A percentile compares a stretch with the other conserved stretches of the same genome.
These are phyloP conservation scores for Eudorina sp. DNA, from an alignment of 139 green algal species.

Conservation along the genomic window DNA sequence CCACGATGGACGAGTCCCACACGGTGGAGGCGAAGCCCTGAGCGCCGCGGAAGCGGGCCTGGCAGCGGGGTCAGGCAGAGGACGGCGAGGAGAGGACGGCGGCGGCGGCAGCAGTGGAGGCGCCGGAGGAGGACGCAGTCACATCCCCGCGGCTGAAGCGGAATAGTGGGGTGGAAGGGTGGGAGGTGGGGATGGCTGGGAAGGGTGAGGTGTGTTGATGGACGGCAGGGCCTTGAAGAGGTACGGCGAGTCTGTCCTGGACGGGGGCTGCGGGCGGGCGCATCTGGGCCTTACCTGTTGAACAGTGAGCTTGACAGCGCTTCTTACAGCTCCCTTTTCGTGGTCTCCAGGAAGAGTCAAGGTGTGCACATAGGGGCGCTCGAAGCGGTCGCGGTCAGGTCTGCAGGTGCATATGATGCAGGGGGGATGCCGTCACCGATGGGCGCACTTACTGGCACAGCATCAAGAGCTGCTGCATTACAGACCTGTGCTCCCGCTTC, in stretches of 20 bases:
- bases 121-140: too few relatives aligned
- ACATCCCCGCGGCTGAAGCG: too few relatives aligned
- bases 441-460: too few relatives aligned
- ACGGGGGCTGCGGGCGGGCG: too few relatives aligned
- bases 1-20: constrained; percentile 81
- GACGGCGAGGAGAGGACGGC: not conserved
- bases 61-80: too few relatives aligned
- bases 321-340: not conserved
- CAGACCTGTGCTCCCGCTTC: constrained; percentile 72
- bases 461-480: too few relatives aligned
- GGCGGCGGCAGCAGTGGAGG: too few relatives aligned
- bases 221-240: too few relatives aligned
- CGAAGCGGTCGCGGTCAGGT: constrained; percentile 71
- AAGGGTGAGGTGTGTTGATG: too few relatives aligned
- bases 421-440: not conserved
- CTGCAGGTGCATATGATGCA: not conserved
- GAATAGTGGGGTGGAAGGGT: too few relatives aligned
- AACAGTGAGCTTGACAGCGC: constrained; percentile 59
- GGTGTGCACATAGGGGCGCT: constrained; percentile 72
- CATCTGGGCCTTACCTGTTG: too few relatives aligned
- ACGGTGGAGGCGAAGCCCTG: constrained; percentile 82
- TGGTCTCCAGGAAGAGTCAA: constrained; percentile 18
- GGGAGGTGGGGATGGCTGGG: not conserved
- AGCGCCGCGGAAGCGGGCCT: constrained; percentile 32
- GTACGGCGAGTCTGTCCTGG: too few relatives aligned